Conservation (phyloP, 202 grass and related monocot genomes). For the Saccharum hybrid region DNA sequence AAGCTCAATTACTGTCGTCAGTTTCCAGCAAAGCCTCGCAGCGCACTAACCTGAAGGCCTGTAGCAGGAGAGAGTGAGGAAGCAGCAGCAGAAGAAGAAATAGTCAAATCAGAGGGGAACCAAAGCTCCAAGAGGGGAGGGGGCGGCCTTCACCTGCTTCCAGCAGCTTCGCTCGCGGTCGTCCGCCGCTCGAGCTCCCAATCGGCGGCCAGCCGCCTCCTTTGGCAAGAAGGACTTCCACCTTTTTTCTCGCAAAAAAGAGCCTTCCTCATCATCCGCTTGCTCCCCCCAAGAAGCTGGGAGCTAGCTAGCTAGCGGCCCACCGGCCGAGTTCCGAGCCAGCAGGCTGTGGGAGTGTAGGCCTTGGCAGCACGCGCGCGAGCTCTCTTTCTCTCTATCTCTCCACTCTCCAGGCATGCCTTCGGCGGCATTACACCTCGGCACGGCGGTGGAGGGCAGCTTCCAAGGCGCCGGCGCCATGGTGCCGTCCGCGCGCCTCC, state of each 20-base stretch:
- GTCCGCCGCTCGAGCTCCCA: background rate
- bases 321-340: background rate
- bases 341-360: too few species aligned
- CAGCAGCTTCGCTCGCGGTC: background rate
- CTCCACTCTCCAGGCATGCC: slow-evolving; percentile 10
- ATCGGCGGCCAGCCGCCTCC: background rate
- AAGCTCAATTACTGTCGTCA: background rate
- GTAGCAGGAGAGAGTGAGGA: background rate
- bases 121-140: background rate
- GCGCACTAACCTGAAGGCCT: too few species aligned
- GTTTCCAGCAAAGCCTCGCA: background rate
- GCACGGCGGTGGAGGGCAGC: background rate
- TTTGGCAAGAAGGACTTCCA: background rate
- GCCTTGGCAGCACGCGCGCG: background rate
- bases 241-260: background rate
- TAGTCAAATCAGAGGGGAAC: background rate
- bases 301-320: background rate
- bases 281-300: slow-evolving; percentile 19
- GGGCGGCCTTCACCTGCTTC: background rate
- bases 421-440: background rate
- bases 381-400: background rate
- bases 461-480: background rate
- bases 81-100: background rate
- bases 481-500: background rate
- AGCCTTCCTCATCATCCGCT: background rate